phyloP scores from a whole-genome alignment of 208 protist genomes.

The Angomonas desouzai region DNA sequence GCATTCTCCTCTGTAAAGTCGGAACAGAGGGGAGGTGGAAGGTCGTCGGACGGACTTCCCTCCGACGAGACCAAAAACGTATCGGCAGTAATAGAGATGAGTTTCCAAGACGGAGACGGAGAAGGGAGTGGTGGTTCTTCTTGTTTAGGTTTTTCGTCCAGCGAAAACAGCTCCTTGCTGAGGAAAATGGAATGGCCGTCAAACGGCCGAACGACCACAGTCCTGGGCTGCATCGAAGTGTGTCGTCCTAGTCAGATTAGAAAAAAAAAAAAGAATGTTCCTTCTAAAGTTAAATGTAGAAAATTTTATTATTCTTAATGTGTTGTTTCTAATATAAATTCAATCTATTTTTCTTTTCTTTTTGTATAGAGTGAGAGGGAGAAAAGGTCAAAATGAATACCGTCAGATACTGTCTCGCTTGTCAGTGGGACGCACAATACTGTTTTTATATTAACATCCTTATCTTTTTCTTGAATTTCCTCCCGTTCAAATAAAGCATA shows the following conservation, averaged over 20 bases:
- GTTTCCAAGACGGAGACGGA: background rate
- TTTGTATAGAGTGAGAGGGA: background rate
- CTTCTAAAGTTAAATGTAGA: background rate
- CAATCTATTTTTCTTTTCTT: slow-evolving; percentile 7
- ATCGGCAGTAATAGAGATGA: background rate
- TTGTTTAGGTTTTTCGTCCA: background rate
- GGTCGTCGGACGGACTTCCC: background rate
- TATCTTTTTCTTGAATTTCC: too few species aligned
- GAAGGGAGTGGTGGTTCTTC: too few species aligned
- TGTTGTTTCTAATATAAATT: slow-evolving; percentile 1
- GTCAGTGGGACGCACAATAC: too few species aligned
- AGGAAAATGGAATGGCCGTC: slow-evolving; percentile 4
- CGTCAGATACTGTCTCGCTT: too few species aligned
- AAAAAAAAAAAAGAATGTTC: slow-evolving; percentile 3
- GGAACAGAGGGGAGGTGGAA: background rate
- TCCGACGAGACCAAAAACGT: background rate
- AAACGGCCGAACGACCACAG: slow-evolving; percentile 10
- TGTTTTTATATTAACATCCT: too few species aligned
- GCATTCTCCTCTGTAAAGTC: background rate
- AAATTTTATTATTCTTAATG: background rate
- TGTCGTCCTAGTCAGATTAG: slow-evolving; percentile 6
- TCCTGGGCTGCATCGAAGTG: background rate
- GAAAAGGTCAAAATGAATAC: too few species aligned
- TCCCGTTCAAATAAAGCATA: background rate
- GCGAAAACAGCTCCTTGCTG: slow-evolving; percentile 3